Base-by-base conservation (phyloP, 129 eudicot species). In the Flaveria linearis region DNA sequence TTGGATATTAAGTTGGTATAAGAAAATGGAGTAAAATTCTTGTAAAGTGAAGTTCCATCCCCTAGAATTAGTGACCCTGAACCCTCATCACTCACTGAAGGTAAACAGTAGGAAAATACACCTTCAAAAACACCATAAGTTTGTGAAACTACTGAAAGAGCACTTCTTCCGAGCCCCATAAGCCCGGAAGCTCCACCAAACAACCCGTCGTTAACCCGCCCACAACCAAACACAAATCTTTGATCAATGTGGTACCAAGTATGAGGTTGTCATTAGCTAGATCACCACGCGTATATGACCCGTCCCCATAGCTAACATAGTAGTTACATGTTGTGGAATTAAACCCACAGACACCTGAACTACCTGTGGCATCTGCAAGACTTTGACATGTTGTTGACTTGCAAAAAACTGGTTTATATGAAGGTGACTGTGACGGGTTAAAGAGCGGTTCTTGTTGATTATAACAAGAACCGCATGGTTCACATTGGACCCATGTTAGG, bases 401-500 rank as follows among this genome's bases (percentile, higher is more conserved):
- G 82, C 99, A 94, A 25, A 65, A 72, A 51, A 94, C 63, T 1
- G 90, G 66, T 71, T 83, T 83, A 52, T 84, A 91, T 20, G 96
- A 85, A 7, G 81, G 82, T 7, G 99, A 94, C 2, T 61, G 14
- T 3, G 83, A 39, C 20, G 99, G 99, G 84, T 91, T 72, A 69
- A 87, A 94, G 43, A 94, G 81, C 0, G 97, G 96, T 41, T 89
- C 97, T 68, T 81, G 88, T 85, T 94, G 99, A 45, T 66, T 76
- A 67, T 94, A 91, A 80, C 99, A 94, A 13, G 80, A 76, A 36
- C 26, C 84, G 69, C 99, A 94, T 3, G 99, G 99, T 75, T 94
- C 88, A 72, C 99, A 94, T 53, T 94, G 97, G 42, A 89, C 86
- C 99, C 99, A 94, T 14, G 97, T 91, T 10, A 94, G 82, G 72